Base-by-base conservation (phyloP, 169 alveolate genomes). In the Babesia caballi region DNA sequence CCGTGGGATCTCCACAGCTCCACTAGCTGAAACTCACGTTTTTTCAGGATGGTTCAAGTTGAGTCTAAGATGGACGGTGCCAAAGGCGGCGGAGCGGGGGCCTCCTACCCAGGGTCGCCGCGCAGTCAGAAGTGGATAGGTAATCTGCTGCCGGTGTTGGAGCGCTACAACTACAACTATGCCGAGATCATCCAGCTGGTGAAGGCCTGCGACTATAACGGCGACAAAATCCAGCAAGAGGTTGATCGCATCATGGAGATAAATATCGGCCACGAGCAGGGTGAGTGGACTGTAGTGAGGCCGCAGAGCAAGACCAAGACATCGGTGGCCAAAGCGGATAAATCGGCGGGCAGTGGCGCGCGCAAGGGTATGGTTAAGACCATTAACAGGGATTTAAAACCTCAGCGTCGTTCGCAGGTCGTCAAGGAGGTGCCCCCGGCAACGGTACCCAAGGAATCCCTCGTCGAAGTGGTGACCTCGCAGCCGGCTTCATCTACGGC, bases 251-350 rank as follows among this genome's bases (percentile, higher is more conserved):
- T 81, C n/a, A 66, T 81, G 61, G 76, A 81, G 58, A 65, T 81
- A 25, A 69, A 81, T 32, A 28, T 69, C 0, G 88, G 88, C 5
- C 88, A 81, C 63, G 88, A 81, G 69, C 88, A 81, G 50, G 88
- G 88, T 11, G 84, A 81, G 33, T 81, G 88, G 88, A 66, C 69
- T 7, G 74, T 71, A 5, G 88, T 81, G 4, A 66, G 50, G 60
- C 68, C 44, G 27, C 73, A 28, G 33, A 28, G 40, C 9, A 63
- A 33, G 60, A 47, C 21, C n/a, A 63, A 63, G 60, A 5, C 11
- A 3, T 5, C 47, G 25, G 17, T 17, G 44, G 23, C 15, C 81
- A 3, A 78, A 69, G 52, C 49, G 66, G 9, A n/a, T 19, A 19
- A 60, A 52, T 58, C 40, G 0, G 27, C 41, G 23, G 40, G 32